Evolutionary conservation across 2,329 filamentous ascomycete genomes (phyloP).

Genomic region (Nemania abortiva): DNA sequence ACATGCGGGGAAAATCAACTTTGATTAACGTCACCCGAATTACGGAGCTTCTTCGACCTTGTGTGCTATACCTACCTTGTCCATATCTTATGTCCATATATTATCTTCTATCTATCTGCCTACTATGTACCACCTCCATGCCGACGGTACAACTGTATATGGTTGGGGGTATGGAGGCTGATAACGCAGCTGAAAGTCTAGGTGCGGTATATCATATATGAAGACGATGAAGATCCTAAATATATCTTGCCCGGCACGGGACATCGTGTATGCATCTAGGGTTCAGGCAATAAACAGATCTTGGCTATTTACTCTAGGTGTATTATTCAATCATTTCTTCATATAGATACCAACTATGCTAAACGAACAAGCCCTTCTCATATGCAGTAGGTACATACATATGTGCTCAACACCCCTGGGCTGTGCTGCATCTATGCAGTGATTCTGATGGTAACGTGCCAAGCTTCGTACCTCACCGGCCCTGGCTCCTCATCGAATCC

Average conservation of each 20-base stretch:
- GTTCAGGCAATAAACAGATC: constrained; percentile 29
- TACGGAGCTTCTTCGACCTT: not conserved
- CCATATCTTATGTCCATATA: not conserved
- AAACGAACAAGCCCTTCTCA: not conserved
- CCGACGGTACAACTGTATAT: not conserved
- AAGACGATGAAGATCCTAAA: constrained; percentile 9
- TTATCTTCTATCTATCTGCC: not conserved
- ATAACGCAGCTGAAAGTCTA: not conserved
- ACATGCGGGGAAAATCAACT: constrained; percentile 23
- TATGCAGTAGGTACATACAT: not conserved
- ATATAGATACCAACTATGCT: not conserved
- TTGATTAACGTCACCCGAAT: not conserved
- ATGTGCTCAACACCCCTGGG: constrained; percentile 17
- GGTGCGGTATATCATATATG: constrained; percentile 3
- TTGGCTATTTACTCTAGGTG: not conserved
- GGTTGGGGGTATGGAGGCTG: not conserved
- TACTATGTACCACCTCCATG: not conserved
- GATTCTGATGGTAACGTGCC: constrained; percentile 24
- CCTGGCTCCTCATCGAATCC: constrained; percentile 4
- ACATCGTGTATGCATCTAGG: constrained; percentile 48
- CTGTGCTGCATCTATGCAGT: constrained; percentile 11
- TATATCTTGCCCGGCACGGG: constrained; percentile 37
- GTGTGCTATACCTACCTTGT: not conserved
- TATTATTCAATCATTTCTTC: not conserved
- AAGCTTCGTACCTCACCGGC: constrained; percentile 13